Percentiles rank a stretch among this genome's conserved stretches.
phyloP scores from a whole-genome alignment of 1,284 basidiomycete genomes.

The Pisolithus thermaeus region DNA sequence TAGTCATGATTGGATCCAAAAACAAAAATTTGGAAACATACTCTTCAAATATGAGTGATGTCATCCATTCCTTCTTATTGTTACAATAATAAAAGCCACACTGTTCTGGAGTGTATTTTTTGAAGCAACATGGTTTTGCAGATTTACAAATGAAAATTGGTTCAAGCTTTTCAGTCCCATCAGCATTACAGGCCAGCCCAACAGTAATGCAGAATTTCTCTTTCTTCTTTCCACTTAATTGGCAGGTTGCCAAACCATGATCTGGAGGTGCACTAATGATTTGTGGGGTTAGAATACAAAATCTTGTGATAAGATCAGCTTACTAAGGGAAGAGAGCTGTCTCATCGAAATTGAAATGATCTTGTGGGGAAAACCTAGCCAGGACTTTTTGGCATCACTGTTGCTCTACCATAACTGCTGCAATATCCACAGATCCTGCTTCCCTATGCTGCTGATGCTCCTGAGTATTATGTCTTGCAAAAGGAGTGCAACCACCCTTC shows the following conservation, averaged over 20 bases:
- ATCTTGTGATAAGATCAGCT: conserved; percentile 1
- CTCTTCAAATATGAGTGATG: neutral
- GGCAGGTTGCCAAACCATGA: neutral
- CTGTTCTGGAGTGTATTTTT: conserved; percentile 8
- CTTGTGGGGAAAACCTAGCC: conserved; percentile 16
- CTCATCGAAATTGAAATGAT: conserved; percentile 25
- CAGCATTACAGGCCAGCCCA: conserved; percentile 17
- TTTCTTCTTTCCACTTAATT: neutral
- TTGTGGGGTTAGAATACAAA: neutral
- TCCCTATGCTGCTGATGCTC: too few relatives aligned
- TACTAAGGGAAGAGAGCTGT: conserved; percentile 23
- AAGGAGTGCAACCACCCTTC: too few relatives aligned
- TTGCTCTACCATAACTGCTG: neutral
- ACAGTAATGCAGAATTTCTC: conserved; percentile 19
- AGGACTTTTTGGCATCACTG: conserved; percentile 11
- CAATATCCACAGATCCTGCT: too few relatives aligned
- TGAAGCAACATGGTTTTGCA: conserved; percentile 15
- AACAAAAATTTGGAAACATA: too few relatives aligned
- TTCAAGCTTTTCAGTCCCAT: conserved; percentile 17
- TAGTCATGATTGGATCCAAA: too few relatives aligned
- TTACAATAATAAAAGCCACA: conserved; percentile 16
- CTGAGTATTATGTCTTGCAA: too few relatives aligned
- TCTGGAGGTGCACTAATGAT: neutral
- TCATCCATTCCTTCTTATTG: conserved; percentile 27
- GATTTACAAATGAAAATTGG: conserved; percentile 21